These are phyloP conservation scores for Collybia sp. DNA, from an alignment of 768 basidiomycete species.

Conservation along the genomic window DNA sequence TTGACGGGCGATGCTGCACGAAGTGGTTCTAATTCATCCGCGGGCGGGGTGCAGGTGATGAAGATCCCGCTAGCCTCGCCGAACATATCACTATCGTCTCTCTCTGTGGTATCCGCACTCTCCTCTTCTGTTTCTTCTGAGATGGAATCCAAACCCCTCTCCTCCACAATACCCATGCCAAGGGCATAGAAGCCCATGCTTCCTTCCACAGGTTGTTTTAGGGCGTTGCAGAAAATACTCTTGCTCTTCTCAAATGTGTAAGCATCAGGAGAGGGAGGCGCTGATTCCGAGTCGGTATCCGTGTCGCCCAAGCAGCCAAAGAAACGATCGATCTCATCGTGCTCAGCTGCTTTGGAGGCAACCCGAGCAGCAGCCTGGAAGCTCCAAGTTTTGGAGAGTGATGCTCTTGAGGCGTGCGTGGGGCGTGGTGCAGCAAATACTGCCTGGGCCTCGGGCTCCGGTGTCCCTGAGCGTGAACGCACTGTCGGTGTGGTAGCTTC, in stretches of 20 bases:
- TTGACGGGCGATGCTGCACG: constrained; percentile 20
- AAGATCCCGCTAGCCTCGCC: constrained; percentile 69
- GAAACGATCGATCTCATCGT: constrained; percentile 67
- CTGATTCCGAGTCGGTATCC: constrained; percentile 29
- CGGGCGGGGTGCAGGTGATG: constrained; percentile 69
- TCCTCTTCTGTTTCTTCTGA: constrained; percentile 42
- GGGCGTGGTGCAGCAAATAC: constrained; percentile 18
- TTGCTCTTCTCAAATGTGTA: constrained; percentile 55
- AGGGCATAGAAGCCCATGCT: constrained; percentile 45
- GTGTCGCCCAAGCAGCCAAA: constrained; percentile 68
- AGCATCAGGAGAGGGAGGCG: constrained; percentile 37
- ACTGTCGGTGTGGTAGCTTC: constrained; percentile 20
- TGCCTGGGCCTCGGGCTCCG: constrained; percentile 7
- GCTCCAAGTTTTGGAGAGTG: constrained; percentile 67
- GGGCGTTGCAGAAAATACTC: constrained; percentile 50
- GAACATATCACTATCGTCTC: constrained; percentile 47
- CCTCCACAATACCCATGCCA: constrained; percentile 30
- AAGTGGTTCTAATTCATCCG: constrained; percentile 22
- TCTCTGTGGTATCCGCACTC: constrained; percentile 22
- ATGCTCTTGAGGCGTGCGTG: constrained; percentile 27
- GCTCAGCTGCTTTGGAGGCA: constrained; percentile 15
- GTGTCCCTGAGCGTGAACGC: constrained; percentile 24
- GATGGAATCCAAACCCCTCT: constrained; percentile 30
- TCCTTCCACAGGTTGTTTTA: constrained; percentile 43
- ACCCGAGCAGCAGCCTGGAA: constrained; percentile 41